Conservation (phyloP, 208 protist species). For the Jaenimonas drosophilae region DNA sequence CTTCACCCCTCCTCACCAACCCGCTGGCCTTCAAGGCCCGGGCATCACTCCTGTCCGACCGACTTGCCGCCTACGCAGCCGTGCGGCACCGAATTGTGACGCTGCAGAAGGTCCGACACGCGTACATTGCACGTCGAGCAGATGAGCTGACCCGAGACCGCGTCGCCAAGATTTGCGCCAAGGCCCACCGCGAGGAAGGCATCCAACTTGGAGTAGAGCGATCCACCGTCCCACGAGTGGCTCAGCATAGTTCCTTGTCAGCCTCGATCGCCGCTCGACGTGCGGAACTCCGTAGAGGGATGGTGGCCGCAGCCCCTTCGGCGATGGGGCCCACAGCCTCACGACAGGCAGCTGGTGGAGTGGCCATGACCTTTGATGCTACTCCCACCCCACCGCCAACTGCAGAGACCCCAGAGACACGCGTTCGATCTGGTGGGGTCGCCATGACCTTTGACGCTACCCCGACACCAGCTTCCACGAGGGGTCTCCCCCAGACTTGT, state of each 20-base stretch:
- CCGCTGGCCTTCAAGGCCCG: slow-evolving; percentile 26
- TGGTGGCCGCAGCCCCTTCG: too few relatives aligned
- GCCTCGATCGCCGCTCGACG: too few relatives aligned
- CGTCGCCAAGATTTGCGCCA: slow-evolving; percentile 11
- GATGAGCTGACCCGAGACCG: slow-evolving; percentile 15
- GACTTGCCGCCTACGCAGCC: slow-evolving; percentile 40
- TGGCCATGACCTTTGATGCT: slow-evolving; percentile 4
- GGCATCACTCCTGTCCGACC: slow-evolving; percentile 51
- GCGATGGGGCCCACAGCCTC: neutral
- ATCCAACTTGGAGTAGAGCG: too few relatives aligned
- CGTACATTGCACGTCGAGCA: slow-evolving; percentile 10
- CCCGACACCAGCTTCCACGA: neutral
- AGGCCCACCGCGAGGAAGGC: too few relatives aligned
- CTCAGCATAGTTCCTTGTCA: too few relatives aligned
- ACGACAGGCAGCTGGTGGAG: neutral
- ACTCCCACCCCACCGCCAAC: neutral
- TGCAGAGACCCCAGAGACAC: too few relatives aligned
- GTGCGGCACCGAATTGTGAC: slow-evolving; percentile 31
- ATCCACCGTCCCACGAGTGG: too few relatives aligned
- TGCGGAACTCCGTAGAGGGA: too few relatives aligned
- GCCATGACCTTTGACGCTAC: slow-evolving; percentile 1
- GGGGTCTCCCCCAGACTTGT: neutral
- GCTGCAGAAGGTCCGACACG: slow-evolving; percentile 17
- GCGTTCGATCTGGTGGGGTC: neutral
- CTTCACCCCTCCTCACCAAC: slow-evolving; percentile 47